Percentiles rank a stretch among this genome's conserved stretches.
Evolutionary conservation across 2,329 filamentous ascomycete species (phyloP).

Genomic region (Nigrospora oryzae): DNA sequence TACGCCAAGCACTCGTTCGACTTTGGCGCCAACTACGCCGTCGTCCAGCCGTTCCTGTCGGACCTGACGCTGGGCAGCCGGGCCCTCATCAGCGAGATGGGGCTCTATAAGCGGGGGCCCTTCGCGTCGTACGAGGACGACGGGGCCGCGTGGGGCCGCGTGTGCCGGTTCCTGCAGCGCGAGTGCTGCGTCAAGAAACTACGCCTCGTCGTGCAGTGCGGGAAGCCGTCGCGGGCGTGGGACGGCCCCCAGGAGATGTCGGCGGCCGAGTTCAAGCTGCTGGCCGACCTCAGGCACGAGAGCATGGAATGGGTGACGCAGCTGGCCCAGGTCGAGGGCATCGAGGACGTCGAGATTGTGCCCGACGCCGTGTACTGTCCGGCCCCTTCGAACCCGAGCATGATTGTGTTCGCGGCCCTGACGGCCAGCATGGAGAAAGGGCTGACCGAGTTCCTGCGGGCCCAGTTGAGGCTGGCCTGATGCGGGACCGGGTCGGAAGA

Average conservation of each 20-base stretch:
- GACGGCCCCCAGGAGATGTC: conserved; percentile 36
- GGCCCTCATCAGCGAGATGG: conserved; percentile 37
- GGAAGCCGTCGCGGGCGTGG: conserved; percentile 38
- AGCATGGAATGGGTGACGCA: conserved; percentile 50
- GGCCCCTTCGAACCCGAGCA: conserved; percentile 39
- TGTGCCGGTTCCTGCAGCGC: conserved; percentile 38
- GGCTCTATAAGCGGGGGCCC: conserved; percentile 46
- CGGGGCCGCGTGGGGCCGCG: conserved; percentile 42
- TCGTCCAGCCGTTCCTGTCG: conserved; percentile 48
- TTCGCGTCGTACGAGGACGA: conserved; percentile 46
- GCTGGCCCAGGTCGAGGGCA: conserved; percentile 37
- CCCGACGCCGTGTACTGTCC: conserved; percentile 47
- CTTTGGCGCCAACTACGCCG: conserved; percentile 52
- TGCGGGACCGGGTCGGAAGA: background rate
- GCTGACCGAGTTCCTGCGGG: conserved; percentile 42
- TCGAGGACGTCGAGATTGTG: conserved; percentile 41
- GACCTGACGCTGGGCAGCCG: conserved; percentile 44
- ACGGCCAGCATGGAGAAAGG: conserved; percentile 50
- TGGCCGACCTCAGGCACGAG: conserved; percentile 35
- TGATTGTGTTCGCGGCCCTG: conserved; percentile 51
- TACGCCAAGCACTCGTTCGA: conserved; percentile 49
- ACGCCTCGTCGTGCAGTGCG: conserved; percentile 45
- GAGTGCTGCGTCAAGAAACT: conserved; percentile 31
- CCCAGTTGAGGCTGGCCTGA: conserved; percentile 19
- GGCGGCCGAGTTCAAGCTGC: conserved; percentile 35